A percentile compares a stretch with the other conserved stretches of the same genome.
Evolutionary conservation across 1,139 yeast species (phyloP).

Genomic region (Starmera stellimalicola): DNA sequence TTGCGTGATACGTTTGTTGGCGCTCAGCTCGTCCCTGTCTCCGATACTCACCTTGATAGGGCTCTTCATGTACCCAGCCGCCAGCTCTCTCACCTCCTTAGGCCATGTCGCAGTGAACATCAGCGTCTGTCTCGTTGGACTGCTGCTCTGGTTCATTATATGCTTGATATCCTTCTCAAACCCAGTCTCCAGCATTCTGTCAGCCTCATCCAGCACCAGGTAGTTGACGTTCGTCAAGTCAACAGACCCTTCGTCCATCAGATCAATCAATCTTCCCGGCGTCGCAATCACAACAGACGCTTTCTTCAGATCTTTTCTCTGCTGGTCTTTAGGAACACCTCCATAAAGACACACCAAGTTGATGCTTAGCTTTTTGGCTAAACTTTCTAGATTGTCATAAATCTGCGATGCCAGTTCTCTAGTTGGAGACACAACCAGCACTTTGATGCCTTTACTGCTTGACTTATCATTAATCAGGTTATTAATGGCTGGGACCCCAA

Average conservation of each 20-base stretch:
- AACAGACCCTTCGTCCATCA: conserved; percentile 81
- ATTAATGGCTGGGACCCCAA: conserved; percentile 94
- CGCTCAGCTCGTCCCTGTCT: conserved; percentile 85
- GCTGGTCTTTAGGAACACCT: conserved; percentile 95
- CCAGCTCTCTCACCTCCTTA: conserved; percentile 89
- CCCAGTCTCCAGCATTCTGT: conserved; percentile 95
- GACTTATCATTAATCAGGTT: conserved; percentile 31
- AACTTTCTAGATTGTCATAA: conserved; percentile 67
- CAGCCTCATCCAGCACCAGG: conserved; percentile 93
- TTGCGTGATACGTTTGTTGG: conserved; percentile 90
- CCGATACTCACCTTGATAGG: conserved; percentile 92
- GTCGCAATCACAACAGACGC: conserved; percentile 88
- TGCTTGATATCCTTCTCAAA: conserved; percentile 91
- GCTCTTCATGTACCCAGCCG: conserved; percentile 69
- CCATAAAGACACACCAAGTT: conserved; percentile 88
- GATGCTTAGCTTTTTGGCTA: conserved; percentile 53
- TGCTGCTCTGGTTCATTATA: conserved; percentile 81
- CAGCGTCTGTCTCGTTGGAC: conserved; percentile 84
- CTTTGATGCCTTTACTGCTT: conserved; percentile 42
- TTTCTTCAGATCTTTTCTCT: conserved; percentile 53
- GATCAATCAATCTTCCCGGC: conserved; percentile 91
- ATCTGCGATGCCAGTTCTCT: conserved; percentile 95
- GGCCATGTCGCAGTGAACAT: conserved; percentile 99
- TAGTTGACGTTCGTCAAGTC: conserved; percentile 61
- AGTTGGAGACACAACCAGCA: conserved; percentile 88